Conservation (phyloP, 2,329 filamentous ascomycete genomes). For the Plenodomus lindquistii region DNA sequence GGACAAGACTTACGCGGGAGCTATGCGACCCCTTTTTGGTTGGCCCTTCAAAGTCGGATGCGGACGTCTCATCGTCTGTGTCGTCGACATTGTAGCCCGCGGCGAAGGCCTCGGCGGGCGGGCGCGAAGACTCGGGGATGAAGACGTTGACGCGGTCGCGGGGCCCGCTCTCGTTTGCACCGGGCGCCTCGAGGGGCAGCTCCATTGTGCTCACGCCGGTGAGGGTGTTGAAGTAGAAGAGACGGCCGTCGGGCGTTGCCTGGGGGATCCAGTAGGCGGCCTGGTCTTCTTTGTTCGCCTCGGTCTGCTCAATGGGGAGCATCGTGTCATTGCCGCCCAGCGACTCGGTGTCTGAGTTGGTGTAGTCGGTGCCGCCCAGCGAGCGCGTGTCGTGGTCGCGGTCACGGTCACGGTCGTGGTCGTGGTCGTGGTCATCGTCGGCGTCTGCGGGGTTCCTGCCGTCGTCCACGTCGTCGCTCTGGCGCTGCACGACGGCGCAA, state of each 20-base stretch:
- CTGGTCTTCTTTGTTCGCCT: slow-evolving; percentile 69
- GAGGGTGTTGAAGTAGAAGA: slow-evolving; percentile 98
- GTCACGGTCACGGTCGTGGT: no score
- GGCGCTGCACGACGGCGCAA: slow-evolving; percentile 80
- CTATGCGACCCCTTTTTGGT: slow-evolving; percentile 71
- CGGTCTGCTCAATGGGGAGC: slow-evolving; percentile 70
- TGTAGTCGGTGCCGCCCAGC: slow-evolving; percentile 46
- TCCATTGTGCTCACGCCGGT: slow-evolving; percentile 95
- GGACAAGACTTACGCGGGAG: slow-evolving; percentile 63
- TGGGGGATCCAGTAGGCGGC: slow-evolving; percentile 99
- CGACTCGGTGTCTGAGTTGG: slow-evolving; percentile 52
- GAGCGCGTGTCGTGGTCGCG: slow-evolving; percentile 52
- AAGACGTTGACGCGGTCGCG: slow-evolving; percentile 85
- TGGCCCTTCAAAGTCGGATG: slow-evolving; percentile 77
- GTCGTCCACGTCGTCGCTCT: slow-evolving; percentile 72
- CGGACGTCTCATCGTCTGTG: slow-evolving; percentile 87
- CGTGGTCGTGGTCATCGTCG: slow-evolving; percentile 51
- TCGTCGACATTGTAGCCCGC: slow-evolving; percentile 82
- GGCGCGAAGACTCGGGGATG: slow-evolving; percentile 86
- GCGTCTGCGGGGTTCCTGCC: slow-evolving; percentile 60
- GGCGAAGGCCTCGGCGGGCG: slow-evolving; percentile 89
- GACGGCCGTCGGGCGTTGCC: slow-evolving; percentile 85
- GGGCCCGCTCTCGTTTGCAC: slow-evolving; percentile 79
- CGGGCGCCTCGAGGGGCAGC: slow-evolving; percentile 88
- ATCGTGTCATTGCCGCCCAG: slow-evolving; percentile 46